phyloP scores from a whole-genome alignment of 1,284 basidiomycete species.

The Leccinum solheimii region DNA sequence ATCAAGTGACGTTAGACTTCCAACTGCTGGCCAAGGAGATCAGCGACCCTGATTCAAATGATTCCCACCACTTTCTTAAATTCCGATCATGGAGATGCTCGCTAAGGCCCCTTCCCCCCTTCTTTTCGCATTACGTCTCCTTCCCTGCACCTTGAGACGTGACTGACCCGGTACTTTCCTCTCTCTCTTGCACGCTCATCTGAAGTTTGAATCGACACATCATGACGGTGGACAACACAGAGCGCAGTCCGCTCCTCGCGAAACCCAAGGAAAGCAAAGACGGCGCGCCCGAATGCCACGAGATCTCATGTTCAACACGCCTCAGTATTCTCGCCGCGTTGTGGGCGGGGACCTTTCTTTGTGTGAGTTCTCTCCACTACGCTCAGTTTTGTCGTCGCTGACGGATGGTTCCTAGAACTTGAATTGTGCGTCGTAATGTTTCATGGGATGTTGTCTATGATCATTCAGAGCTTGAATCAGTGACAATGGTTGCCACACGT shows the following conservation, averaged over 20 bases:
- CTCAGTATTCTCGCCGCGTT: constrained; percentile 14
- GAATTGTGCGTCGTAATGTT: constrained; percentile 19
- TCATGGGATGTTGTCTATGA: background rate
- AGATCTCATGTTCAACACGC: constrained; percentile 8
- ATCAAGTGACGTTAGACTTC: background rate
- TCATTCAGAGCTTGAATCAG: constrained; percentile 6
- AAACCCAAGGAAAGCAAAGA: constrained; percentile 1
- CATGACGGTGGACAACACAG: background rate
- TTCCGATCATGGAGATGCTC: background rate
- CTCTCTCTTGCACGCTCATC: background rate
- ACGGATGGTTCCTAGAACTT: constrained; percentile 13
- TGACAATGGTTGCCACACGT: constrained; percentile 29
- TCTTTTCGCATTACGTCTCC: background rate
- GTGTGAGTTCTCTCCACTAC: constrained; percentile 5
- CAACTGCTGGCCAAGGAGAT: background rate
- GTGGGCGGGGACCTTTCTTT: constrained; percentile 24
- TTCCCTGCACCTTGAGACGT: background rate
- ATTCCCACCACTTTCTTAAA: background rate
- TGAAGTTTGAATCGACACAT: background rate
- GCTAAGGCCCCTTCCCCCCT: background rate
- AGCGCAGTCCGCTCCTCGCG: constrained; percentile 12
- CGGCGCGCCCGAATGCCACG: constrained; percentile 4
- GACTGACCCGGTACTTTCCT: background rate
- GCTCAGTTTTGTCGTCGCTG: background rate
- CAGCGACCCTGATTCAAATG: background rate